Evolutionary conservation across 805 yeast species (phyloP), one percentile per base, ranked within the genome.

Genomic region (Cyberlindnera veronae): DNA sequence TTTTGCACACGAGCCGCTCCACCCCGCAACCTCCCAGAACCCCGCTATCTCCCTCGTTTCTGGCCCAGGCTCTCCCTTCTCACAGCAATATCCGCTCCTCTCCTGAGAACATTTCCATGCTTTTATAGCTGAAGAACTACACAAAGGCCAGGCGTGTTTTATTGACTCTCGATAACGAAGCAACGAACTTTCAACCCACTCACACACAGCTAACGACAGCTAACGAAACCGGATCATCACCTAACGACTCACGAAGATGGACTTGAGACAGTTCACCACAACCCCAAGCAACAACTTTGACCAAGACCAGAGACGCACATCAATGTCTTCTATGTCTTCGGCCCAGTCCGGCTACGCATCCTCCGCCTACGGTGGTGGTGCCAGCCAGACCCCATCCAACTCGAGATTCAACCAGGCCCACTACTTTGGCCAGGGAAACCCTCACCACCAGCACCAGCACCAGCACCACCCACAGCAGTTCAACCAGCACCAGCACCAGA

Each of bases 181-280:
- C 34, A 21, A 32, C 34, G 34, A 32, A 16, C 15, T 28, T 22
- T 12, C 12, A 22, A 22, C 8, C 8, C 26, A 22, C 26, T 13
- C 9, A 26, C 29, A 11, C 30, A 28, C 17, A 28, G 19, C 38
- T 34, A n/a, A 39, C 38, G 42, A 39, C 34, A 39, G 38, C 42
- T 34, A 33, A 39, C 37, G 38, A 39, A 16, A 22, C 5, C 36
- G 10, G n/a, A 31, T 31, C 19, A n/a, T 6, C 27, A 32, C 16
- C 38, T 15, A n/a, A 12, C 28, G 28, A n/a, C n/a, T n/a, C n/a
- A n/a, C 35, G 47, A 41, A 3, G 9, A 64, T 65, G 69, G 68
- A 65, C 46, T 49, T 63, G 41, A 63, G 68, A 58, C 68, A 57
- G 46, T 63, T 55, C 44, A 50, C 66, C 14, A 54, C 62, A 20